A percentile compares a stretch with the other conserved stretches of the same genome.
These are phyloP conservation scores for Stentor roeselii DNA, from an alignment of 73 alveolate species.

Conservation along the genomic window DNA sequence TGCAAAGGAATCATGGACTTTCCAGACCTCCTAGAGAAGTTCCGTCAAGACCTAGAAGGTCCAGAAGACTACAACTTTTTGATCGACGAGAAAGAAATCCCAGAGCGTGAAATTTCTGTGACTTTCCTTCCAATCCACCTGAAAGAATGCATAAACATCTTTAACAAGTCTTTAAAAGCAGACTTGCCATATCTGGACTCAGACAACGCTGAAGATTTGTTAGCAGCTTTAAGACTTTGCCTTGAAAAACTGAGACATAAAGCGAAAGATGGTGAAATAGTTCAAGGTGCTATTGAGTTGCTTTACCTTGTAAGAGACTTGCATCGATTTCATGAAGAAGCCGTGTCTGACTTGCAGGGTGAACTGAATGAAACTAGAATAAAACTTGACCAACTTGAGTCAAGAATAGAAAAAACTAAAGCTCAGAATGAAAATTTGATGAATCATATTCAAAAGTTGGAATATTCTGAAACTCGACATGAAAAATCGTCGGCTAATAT, in stretches of 20 bases:
- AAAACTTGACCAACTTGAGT: neutral
- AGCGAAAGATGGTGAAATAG: neutral
- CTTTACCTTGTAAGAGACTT: neutral
- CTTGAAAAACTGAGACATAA: neutral
- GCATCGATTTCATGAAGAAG: neutral
- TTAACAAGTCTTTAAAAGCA: too few species aligned
- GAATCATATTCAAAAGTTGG: neutral
- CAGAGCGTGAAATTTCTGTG: too few species aligned
- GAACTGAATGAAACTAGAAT: neutral
- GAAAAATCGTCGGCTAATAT: neutral
- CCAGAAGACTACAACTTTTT: too few species aligned
- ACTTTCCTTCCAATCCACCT: too few species aligned
- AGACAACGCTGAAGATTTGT: neutral
- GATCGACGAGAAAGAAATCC: too few species aligned
- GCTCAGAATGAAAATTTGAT: neutral
- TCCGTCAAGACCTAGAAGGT: neutral
- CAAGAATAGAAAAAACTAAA: neutral
- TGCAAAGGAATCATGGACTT: slow-evolving; percentile 9
- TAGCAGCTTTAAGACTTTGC: neutral
- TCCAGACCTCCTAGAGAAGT: neutral
- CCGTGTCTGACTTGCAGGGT: neutral
- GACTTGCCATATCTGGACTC: too few species aligned
- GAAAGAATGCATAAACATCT: too few species aligned
- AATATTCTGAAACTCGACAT: neutral
- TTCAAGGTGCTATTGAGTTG: neutral